A percentile compares a stretch with the other conserved stretches of the same genome.
phyloP scores from a whole-genome alignment of 2,329 filamentous ascomycete species.

The Fusarium abutilonis region DNA sequence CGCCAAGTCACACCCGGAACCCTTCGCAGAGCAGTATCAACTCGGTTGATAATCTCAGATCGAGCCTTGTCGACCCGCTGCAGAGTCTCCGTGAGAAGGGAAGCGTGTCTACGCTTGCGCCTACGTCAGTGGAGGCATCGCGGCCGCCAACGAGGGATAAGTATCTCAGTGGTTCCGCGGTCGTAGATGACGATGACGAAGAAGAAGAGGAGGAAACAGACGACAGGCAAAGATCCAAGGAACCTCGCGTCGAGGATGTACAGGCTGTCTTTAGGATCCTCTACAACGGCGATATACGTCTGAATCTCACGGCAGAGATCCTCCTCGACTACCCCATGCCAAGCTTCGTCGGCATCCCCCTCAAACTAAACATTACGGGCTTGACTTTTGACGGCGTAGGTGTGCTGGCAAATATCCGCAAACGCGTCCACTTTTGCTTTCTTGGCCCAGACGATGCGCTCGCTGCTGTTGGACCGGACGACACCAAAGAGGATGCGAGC shows the following conservation, averaged over 20 bases:
- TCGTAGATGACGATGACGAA: slow-evolving; percentile 52
- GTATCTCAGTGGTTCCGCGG: slow-evolving; percentile 50
- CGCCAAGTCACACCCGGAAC: slow-evolving; percentile 53
- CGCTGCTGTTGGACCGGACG: slow-evolving; percentile 69
- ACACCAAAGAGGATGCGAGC: slow-evolving; percentile 40
- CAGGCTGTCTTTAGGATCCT: slow-evolving; percentile 92
- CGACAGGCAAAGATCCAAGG: slow-evolving; percentile 54
- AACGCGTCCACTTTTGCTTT: slow-evolving; percentile 92
- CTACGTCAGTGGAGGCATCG: slow-evolving; percentile 63
- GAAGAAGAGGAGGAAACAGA: slow-evolving; percentile 42
- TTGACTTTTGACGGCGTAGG: slow-evolving; percentile 95
- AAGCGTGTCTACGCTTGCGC: slow-evolving; percentile 69
- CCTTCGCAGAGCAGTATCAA: slow-evolving; percentile 59
- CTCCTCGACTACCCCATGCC: slow-evolving; percentile 98
- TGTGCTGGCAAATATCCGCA: slow-evolving; percentile 89
- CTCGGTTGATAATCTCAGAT: slow-evolving; percentile 55
- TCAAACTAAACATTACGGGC: slow-evolving; percentile 94
- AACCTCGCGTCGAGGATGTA: slow-evolving; percentile 84
- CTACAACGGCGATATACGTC: slow-evolving; percentile 86
- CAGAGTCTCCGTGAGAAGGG: slow-evolving; percentile 65
- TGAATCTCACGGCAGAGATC: slow-evolving; percentile 93
- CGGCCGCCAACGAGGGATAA: slow-evolving; percentile 67
- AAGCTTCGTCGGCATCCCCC: slow-evolving; percentile 93
- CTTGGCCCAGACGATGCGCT: slow-evolving; percentile 90
- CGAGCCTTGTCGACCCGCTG: slow-evolving; percentile 53